Evolutionary conservation across 495 filamentous ascomycete genomes (phyloP).

Genomic region (Annulohypoxylon moriforme): DNA sequence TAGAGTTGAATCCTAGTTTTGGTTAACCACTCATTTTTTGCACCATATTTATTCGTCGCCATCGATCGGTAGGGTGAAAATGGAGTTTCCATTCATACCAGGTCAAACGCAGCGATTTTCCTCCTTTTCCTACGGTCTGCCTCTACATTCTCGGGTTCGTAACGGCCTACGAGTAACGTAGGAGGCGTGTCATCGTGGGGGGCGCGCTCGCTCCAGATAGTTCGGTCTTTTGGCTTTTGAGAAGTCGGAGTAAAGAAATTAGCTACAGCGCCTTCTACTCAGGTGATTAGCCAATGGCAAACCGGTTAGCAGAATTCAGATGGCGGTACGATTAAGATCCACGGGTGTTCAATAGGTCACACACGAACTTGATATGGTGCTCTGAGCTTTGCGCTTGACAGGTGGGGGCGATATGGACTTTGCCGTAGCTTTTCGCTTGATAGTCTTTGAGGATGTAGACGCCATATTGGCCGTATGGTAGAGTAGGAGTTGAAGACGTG

Average conservation of each 20-base stretch:
- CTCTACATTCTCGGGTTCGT: conserved; percentile 57
- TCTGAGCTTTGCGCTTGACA: conserved; percentile 70
- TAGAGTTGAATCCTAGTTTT: conserved; percentile 87
- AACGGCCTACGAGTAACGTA: conserved; percentile 81
- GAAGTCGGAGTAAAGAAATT: conserved; percentile 92
- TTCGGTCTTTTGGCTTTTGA: conserved; percentile 82
- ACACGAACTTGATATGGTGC: conserved; percentile 77
- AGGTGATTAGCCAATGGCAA: conserved; percentile 1
- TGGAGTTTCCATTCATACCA: conserved; percentile 65
- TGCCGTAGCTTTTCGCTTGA: conserved; percentile 42
- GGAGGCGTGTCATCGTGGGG: conserved; percentile 52
- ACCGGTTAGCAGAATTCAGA: conserved; percentile 8
- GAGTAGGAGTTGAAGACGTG: conserved; percentile 5
- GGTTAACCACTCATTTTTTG: conserved; percentile 10
- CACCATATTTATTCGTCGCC: background rate
- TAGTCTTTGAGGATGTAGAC: conserved; percentile 3
- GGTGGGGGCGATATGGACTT: conserved; percentile 69
- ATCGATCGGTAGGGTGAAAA: conserved; percentile 14
- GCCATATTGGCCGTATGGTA: conserved; percentile 15
- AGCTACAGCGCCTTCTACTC: conserved; percentile 72
- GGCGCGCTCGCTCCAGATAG: conserved; percentile 76
- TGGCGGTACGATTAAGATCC: background rate
- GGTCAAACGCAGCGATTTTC: conserved; percentile 91
- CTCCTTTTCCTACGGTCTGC: conserved; percentile 49
- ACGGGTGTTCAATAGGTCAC: conserved; percentile 15